Evolutionary conservation across 148 eudicot species (phyloP).

Genomic region (Spergularia marina): DNA sequence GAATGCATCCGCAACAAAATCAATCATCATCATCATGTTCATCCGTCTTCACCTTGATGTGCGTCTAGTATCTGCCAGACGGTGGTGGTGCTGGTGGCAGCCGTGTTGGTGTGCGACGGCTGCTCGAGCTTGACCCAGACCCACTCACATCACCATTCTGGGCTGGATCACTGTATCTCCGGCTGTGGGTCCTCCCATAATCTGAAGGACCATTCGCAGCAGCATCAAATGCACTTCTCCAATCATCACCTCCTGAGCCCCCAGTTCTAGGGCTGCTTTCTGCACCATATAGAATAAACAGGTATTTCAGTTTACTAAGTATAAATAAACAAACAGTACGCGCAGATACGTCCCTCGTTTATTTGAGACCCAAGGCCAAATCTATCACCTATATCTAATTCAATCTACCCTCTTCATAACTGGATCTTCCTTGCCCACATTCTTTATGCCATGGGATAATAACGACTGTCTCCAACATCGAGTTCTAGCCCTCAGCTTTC

Average conservation of each 20-base stretch:
- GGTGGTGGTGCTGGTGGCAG: constrained; percentile 97
- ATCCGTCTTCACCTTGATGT: constrained; percentile 11
- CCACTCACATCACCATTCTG: constrained; percentile 74
- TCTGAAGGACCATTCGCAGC: constrained; percentile 82
- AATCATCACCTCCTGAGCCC: constrained; percentile 76
- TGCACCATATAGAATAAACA: constrained; percentile 27
- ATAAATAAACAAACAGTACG: too few species aligned
- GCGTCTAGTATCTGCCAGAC: constrained; percentile 68
- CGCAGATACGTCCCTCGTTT: too few species aligned
- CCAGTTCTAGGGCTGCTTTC: constrained; percentile 82
- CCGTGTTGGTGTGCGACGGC: constrained; percentile 89
- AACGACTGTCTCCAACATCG: too few species aligned
- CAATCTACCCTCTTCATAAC: too few species aligned
- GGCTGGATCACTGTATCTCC: constrained; percentile 63
- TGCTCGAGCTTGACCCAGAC: constrained; percentile 62
- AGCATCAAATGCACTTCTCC: constrained; percentile 95
- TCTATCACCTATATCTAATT: too few species aligned
- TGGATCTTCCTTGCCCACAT: too few species aligned
- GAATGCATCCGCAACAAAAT: constrained; percentile 41
- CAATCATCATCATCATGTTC: constrained; percentile 13
- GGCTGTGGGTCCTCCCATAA: constrained; percentile 65
- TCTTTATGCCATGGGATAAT: too few species aligned
- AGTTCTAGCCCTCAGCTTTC: too few species aligned
- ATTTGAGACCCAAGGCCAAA: too few species aligned
- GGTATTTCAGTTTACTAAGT: not conserved